phyloP scores from a whole-genome alignment of 441 rosid species.

The Erodium moschatum region DNA sequence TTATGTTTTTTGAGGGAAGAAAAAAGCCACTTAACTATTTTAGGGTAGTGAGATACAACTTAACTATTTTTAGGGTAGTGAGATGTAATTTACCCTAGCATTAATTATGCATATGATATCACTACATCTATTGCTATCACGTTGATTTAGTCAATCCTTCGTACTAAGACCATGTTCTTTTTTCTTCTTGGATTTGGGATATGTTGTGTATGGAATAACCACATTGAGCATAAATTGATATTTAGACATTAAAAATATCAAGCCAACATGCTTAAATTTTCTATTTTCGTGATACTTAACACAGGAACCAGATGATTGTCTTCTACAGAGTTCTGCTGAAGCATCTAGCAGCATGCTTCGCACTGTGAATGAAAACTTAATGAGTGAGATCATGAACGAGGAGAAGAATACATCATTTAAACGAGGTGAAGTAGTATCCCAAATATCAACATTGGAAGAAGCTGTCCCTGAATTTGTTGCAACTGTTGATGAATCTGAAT shows the following conservation, averaged over 20 bases:
- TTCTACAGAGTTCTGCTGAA: slow-evolving; percentile 17
- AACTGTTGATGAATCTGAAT: neutral
- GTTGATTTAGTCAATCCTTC: neutral
- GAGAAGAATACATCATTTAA: slow-evolving; percentile 12
- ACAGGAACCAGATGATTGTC: slow-evolving; percentile 18
- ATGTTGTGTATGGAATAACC: neutral
- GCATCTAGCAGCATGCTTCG: slow-evolving; percentile 9
- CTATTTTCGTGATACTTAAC: slow-evolving; percentile 16
- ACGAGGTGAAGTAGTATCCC: slow-evolving; percentile 14
- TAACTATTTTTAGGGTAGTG: too few species aligned
- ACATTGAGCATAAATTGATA: too few species aligned
- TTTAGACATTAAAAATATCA: neutral
- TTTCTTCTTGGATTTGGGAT: neutral
- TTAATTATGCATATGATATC: neutral
- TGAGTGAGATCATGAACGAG: slow-evolving; percentile 10
- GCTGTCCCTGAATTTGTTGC: neutral
- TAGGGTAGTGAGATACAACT: too few species aligned
- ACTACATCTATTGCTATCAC: neutral
- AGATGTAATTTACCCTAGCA: neutral
- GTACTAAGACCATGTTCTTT: neutral
- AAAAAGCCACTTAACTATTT: too few species aligned
- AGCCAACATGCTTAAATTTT: neutral
- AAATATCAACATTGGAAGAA: slow-evolving; percentile 8
- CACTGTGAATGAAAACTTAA: slow-evolving; percentile 7
- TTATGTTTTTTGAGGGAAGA: too few species aligned